A percentile compares a stretch with the other conserved stretches of the same genome.
phyloP scores from a whole-genome alignment of 148 eudicot genomes.

The Arbutus unedo region DNA sequence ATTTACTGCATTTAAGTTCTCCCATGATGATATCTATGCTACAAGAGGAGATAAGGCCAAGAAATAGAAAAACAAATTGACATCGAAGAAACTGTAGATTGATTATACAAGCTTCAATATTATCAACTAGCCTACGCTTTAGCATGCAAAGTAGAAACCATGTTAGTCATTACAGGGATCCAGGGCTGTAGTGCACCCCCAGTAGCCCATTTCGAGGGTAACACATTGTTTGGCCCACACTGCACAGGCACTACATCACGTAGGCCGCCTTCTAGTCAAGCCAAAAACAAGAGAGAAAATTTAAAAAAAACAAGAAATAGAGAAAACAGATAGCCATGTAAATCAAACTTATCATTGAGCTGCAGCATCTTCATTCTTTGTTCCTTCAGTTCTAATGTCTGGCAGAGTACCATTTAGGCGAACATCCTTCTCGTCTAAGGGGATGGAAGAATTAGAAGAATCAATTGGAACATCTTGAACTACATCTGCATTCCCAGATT shows the following conservation, averaged over 20 bases:
- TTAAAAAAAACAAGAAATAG: conserved; percentile 9
- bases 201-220: too few relatives aligned
- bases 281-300: conserved; percentile 6
- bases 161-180: not conserved
- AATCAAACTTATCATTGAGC: conserved; percentile 39
- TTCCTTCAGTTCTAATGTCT: conserved; percentile 59
- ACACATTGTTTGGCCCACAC: too few relatives aligned
- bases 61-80: not conserved
- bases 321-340: not conserved
- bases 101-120: not conserved
- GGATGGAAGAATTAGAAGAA: conserved; percentile 36
- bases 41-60: not conserved
- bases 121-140: conserved; percentile 12
- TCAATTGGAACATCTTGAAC: conserved; percentile 46
- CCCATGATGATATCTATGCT: not conserved
- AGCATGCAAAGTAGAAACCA: conserved; percentile 16
- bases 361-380: conserved; percentile 42
- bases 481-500: conserved; percentile 29
- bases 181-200: too few relatives aligned
- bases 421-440: conserved; percentile 49
- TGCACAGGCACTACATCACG: not conserved
- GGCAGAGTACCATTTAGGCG: conserved; percentile 54
- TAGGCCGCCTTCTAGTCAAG: conserved; percentile 9
- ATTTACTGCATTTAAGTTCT: not conserved
- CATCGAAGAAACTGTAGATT: not conserved